A percentile compares a stretch with the other conserved stretches of the same genome.
These are phyloP conservation scores for Amylostereum chailletii DNA, from an alignment of 1,284 basidiomycete species.

Conservation along the genomic window DNA sequence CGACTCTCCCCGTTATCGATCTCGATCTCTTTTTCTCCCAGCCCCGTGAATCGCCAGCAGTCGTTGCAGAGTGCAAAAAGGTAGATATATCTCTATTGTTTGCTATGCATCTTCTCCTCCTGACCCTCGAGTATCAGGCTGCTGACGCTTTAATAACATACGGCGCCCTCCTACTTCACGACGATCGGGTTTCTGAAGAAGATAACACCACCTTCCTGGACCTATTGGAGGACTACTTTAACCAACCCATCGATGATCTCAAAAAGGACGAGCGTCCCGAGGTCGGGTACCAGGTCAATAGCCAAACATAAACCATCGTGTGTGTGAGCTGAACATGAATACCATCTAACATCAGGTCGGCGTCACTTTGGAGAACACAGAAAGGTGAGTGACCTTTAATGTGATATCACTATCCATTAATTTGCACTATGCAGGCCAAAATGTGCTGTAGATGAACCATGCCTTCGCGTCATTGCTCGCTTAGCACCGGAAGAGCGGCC, in stretches of 20 bases:
- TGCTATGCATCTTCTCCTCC: neutral
- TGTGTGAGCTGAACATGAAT: neutral
- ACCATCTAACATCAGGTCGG: constrained; percentile 36
- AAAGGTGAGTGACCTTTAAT: constrained; percentile 29
- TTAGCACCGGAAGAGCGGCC: constrained; percentile 75
- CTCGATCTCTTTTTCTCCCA: constrained; percentile 67
- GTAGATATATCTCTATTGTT: constrained; percentile 22
- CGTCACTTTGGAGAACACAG: constrained; percentile 87
- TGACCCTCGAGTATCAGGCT: constrained; percentile 34
- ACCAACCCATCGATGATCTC: constrained; percentile 53
- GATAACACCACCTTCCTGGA: constrained; percentile 78
- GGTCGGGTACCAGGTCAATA: constrained; percentile 46
- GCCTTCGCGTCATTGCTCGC: constrained; percentile 59
- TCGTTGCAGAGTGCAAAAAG: constrained; percentile 58
- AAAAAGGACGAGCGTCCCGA: constrained; percentile 76
- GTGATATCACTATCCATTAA: no score
- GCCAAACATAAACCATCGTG: neutral
- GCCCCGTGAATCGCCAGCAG: constrained; percentile 36
- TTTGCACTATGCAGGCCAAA: constrained; percentile 43
- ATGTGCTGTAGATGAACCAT: constrained; percentile 72
- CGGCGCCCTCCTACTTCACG: constrained; percentile 76
- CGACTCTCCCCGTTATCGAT: constrained; percentile 61
- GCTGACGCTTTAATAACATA: constrained; percentile 74
- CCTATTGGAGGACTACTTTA: constrained; percentile 83
- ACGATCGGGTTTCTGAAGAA: constrained; percentile 74